Evolutionary conservation across 2,329 filamentous ascomycete species (phyloP).

Genomic region (Penicillium psychrosexuale): DNA sequence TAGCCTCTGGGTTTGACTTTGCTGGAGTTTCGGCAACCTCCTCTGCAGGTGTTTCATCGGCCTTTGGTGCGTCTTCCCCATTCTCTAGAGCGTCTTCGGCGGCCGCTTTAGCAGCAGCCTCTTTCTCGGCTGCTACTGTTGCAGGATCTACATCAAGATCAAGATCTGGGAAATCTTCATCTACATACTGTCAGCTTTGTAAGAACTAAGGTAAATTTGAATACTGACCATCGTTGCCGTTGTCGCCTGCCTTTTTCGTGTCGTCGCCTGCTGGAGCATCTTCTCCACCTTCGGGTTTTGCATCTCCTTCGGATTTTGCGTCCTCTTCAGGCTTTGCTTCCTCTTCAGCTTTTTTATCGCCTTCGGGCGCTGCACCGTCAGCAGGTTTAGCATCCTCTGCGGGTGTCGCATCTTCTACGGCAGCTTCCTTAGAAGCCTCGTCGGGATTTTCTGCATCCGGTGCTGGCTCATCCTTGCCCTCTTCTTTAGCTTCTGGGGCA

Average conservation of each 20-base stretch:
- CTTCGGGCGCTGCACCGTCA: conserved; percentile 9
- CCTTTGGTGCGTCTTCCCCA: conserved; percentile 8
- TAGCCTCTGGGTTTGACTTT: too few relatives aligned
- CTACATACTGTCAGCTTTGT: conserved; percentile 17
- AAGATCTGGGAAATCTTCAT: conserved; percentile 36
- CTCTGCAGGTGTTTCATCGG: conserved; percentile 5
- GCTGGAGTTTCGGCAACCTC: too few relatives aligned
- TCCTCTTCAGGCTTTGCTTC: conserved; percentile 13
- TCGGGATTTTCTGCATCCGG: conserved; percentile 15
- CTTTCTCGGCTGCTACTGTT: conserved; percentile 35
- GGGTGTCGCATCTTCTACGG: conserved; percentile 14
- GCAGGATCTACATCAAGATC: conserved; percentile 31
- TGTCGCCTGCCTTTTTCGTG: conserved; percentile 6
- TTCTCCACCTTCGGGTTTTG: conserved; percentile 5
- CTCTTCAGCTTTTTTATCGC: conserved; percentile 11
- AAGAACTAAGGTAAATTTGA: background rate
- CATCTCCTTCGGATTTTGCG: conserved; percentile 11
- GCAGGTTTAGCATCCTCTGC: conserved; percentile 15
- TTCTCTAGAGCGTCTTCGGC: conserved; percentile 33
- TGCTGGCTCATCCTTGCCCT: conserved; percentile 19
- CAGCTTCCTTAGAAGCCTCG: conserved; percentile 12
- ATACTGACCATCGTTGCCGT: conserved; percentile 25
- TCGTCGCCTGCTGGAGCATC: conserved; percentile 1
- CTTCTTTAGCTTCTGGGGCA: conserved; percentile 25
- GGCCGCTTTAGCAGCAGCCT: conserved; percentile 31